These are phyloP conservation scores for Henckelia pumila DNA, from an alignment of 257 asterid genomes.

Conservation along the genomic window DNA sequence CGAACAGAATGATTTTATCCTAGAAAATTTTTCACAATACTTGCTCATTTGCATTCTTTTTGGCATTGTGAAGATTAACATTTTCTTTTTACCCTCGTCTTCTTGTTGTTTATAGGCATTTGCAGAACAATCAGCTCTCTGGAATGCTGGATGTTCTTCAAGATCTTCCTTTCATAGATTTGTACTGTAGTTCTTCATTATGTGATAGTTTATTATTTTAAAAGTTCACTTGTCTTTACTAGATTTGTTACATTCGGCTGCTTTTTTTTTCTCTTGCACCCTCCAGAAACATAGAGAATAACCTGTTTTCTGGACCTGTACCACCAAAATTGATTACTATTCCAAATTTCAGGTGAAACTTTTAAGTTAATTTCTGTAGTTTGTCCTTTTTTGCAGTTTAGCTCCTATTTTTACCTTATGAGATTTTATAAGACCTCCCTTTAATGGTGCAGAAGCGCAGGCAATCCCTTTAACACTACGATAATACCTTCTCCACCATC, in stretches of 20 bases:
- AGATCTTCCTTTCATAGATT: constrained; percentile 68
- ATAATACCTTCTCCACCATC: no score
- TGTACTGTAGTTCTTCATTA: constrained; percentile 44
- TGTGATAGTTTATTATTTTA: not conserved
- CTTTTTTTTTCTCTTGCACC: not conserved
- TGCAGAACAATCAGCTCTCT: constrained; percentile 78
- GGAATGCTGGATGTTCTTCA: constrained; percentile 85
- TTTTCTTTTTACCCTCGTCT: constrained; percentile 9
- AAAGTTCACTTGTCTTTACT: constrained; percentile 10
- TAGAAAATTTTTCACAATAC: not conserved
- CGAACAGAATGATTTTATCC: not conserved
- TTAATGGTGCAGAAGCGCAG: no score
- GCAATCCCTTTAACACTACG: no score
- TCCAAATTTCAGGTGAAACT: constrained; percentile 75
- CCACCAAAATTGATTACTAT: constrained; percentile 57
- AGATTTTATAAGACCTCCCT: constrained; percentile 14
- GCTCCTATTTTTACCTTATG: not conserved
- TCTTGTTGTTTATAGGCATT: constrained; percentile 51
- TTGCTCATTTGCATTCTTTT: not conserved
- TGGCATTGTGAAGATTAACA: not conserved
- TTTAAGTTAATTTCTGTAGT: constrained; percentile 12
- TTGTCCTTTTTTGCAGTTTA: not conserved
- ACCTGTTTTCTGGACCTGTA: constrained; percentile 91
- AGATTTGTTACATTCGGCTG: constrained; percentile 18
- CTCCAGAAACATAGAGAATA: constrained; percentile 76